Percentiles rank a stretch among this genome's conserved stretches.
phyloP scores from a whole-genome alignment of 306 rosid species.

The Trifolium dubium region DNA sequence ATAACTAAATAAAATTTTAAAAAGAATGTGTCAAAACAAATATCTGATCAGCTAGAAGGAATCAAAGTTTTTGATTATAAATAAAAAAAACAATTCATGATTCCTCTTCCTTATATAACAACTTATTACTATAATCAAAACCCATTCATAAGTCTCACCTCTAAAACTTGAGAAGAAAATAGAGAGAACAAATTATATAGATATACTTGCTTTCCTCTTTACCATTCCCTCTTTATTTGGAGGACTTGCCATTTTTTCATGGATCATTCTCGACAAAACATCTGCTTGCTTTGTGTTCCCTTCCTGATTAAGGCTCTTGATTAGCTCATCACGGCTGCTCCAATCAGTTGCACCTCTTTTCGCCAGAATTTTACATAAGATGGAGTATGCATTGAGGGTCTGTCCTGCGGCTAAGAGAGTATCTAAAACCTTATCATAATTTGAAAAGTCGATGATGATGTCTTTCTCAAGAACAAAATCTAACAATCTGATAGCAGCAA shows the following conservation, averaged over 20 bases:
- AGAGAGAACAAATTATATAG: conserved; percentile 47
- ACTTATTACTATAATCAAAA: conserved; percentile 46
- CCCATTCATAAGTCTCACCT: conserved; percentile 42
- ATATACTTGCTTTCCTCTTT: conserved; percentile 53
- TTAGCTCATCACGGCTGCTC: conserved; percentile 70
- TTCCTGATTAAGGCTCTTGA: conserved; percentile 75
- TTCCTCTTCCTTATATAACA: conserved; percentile 25
- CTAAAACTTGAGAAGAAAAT: conserved; percentile 36
- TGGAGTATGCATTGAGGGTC: conserved; percentile 84
- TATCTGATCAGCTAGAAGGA: conserved; percentile 36
- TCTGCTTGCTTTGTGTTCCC: conserved; percentile 98
- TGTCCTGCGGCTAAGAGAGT: conserved; percentile 76
- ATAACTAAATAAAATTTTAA: conserved; percentile 2
- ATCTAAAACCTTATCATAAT: conserved; percentile 83
- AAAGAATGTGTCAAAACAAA: conserved; percentile 23
- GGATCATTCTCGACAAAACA: conserved; percentile 78
- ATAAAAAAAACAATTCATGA: conserved; percentile 26
- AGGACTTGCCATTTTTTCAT: conserved; percentile 45
- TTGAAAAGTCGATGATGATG: conserved; percentile 59
- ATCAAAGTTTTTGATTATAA: conserved; percentile 33
- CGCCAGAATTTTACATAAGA: conserved; percentile 80
- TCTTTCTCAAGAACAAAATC: conserved; percentile 87
- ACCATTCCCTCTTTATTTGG: conserved; percentile 56
- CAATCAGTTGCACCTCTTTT: conserved; percentile 74
- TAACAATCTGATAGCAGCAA: conserved; percentile 82